phyloP scores from a whole-genome alignment of 1,139 yeast species.

The Candida tetrigidarum region DNA sequence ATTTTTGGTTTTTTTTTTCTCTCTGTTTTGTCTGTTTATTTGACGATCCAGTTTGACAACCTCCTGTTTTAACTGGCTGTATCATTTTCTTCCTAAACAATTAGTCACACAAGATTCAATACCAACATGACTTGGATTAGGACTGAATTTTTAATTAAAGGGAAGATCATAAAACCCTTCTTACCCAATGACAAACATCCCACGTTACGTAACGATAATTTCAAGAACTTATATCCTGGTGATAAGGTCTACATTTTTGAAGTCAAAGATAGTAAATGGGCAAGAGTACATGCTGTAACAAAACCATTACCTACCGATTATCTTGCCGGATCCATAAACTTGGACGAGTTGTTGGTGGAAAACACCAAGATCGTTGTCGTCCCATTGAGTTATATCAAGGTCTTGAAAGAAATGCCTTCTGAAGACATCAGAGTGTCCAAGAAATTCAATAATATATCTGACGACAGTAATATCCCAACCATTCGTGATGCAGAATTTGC shows the following conservation, averaged over 20 bases:
- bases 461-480: constrained; percentile 44
- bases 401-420: constrained; percentile 39
- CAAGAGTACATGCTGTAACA: constrained; percentile 70
- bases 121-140: constrained; percentile 37
- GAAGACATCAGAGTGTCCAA: constrained; percentile 26
- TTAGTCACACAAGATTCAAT: background rate
- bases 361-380: constrained; percentile 58
- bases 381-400: constrained; percentile 57
- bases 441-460: constrained; percentile 37
- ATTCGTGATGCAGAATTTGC: constrained; percentile 46
- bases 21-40: background rate
- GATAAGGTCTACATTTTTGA: constrained; percentile 83
- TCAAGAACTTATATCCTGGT: constrained; percentile 72
- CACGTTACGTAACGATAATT: constrained; percentile 39
- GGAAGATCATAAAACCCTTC: constrained; percentile 61
- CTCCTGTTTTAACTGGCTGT: background rate
- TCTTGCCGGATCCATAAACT: constrained; percentile 60
- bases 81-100: constrained; percentile 1
- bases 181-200: constrained; percentile 61
- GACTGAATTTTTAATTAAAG: constrained; percentile 45
- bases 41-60: no score
- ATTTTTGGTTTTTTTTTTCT: background rate
- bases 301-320: constrained; percentile 74
- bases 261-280: constrained; percentile 69
- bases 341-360: constrained; percentile 64